A percentile compares a stretch with the other conserved stretches of the same genome.
These are phyloP conservation scores for Solanum aculeatissimum DNA, from an alignment of 305 asterid species.

Conservation along the genomic window DNA sequence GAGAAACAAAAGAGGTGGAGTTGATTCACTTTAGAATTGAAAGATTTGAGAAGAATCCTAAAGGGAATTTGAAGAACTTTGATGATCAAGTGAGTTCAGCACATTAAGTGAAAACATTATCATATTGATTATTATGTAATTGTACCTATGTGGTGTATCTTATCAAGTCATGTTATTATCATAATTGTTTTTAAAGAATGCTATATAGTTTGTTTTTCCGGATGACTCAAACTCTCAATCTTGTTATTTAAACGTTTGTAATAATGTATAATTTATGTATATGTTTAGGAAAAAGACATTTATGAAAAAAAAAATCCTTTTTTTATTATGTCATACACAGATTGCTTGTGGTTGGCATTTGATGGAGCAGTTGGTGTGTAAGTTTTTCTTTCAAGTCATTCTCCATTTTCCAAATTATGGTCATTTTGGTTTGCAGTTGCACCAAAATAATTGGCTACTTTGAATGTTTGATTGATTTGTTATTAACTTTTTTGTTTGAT, in stretches of 20 bases:
- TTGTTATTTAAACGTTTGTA: neutral
- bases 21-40: conserved; percentile 31
- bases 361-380: neutral
- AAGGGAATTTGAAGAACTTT: conserved; percentile 52
- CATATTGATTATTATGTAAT: neutral
- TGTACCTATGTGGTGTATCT: neutral
- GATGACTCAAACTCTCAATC: too few relatives aligned
- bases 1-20: conserved; percentile 34
- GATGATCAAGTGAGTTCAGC: conserved; percentile 37
- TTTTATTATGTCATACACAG: too few relatives aligned
- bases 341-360: too few relatives aligned
- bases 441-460: too few relatives aligned
- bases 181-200: neutral
- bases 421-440: too few relatives aligned
- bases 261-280: too few relatives aligned
- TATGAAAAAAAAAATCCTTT: too few relatives aligned
- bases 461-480: too few relatives aligned
- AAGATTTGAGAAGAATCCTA: conserved; percentile 41
- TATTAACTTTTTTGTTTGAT: too few relatives aligned
- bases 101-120: neutral
- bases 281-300: too few relatives aligned
- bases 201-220: too few relatives aligned
- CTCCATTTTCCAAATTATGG: too few relatives aligned
- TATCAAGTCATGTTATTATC: neutral
- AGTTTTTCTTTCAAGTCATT: neutral